Conservation (phyloP, 192 early-diverging fungal genomes). For the Piromyces finnis region DNA sequence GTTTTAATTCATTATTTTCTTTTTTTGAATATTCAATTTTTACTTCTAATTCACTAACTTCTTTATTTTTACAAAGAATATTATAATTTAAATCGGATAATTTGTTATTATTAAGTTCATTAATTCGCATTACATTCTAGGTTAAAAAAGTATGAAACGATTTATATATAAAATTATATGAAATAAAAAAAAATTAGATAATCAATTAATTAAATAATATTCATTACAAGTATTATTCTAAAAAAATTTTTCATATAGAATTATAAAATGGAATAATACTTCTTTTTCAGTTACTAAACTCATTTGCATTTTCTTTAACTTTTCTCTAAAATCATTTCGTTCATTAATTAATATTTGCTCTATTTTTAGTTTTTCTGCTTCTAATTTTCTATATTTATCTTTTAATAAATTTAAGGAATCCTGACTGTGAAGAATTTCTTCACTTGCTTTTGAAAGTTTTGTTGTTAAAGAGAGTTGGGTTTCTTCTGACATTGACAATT, state of each 20-base stretch:
- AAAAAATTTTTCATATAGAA: too few species aligned
- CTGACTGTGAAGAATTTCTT: slow-evolving; percentile 12
- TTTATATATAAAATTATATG: too few species aligned
- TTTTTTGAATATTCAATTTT: not conserved
- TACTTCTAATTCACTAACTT: not conserved
- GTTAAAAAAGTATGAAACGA: too few species aligned
- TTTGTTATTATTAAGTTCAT: not conserved
- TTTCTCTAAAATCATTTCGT: not conserved
- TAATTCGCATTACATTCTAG: not conserved
- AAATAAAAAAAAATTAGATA: too few species aligned
- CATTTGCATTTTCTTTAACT: slow-evolving; percentile 10
- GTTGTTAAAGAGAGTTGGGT: slow-evolving; percentile 3
- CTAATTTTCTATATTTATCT: slow-evolving; percentile 3
- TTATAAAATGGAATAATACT: too few species aligned
- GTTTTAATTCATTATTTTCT: not conserved
- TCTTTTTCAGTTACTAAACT: slow-evolving; percentile 17
- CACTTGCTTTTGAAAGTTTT: slow-evolving; percentile 11
- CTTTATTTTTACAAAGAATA: not conserved
- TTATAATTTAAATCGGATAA: not conserved
- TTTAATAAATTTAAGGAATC: slow-evolving; percentile 11
- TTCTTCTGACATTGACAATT: slow-evolving; percentile 11
- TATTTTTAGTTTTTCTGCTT: not conserved
- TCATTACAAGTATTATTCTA: too few species aligned
- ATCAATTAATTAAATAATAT: too few species aligned
- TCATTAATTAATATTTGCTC: slow-evolving; percentile 1